phyloP scores from a whole-genome alignment of 1,284 basidiomycete genomes.

The Boletus sp. region DNA sequence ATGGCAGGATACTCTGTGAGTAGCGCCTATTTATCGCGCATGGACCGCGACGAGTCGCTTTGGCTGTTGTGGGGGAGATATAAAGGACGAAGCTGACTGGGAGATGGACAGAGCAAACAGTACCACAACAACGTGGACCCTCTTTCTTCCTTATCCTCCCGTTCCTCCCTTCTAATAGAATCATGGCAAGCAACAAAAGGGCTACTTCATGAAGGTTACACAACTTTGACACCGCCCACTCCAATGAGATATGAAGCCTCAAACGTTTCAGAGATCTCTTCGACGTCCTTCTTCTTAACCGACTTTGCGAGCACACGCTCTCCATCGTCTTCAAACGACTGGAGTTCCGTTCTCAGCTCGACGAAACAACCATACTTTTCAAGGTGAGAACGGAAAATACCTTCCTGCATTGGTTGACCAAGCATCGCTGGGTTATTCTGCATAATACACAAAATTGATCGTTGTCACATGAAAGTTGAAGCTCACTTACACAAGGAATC shows the following conservation, averaged over 20 bases:
- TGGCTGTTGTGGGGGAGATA: too few relatives aligned
- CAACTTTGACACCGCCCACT: constrained; percentile 39
- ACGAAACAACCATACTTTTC: constrained; percentile 24
- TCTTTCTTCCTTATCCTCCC: too few relatives aligned
- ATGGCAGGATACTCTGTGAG: too few relatives aligned
- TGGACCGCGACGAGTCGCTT: too few relatives aligned
- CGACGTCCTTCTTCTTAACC: constrained; percentile 17
- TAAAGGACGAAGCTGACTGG: too few relatives aligned
- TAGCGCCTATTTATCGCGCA: too few relatives aligned
- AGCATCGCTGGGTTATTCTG: constrained; percentile 22
- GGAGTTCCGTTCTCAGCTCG: constrained; percentile 35
- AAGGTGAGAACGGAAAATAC: background rate
- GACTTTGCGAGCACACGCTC: constrained; percentile 27
- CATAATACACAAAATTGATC: background rate
- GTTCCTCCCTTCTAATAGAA: too few relatives aligned
- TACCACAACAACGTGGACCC: too few relatives aligned
- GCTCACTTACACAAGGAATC: constrained; percentile 19
- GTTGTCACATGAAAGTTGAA: background rate
- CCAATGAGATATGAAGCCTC: constrained; percentile 37
- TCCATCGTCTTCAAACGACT: constrained; percentile 32
- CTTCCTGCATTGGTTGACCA: constrained; percentile 35
- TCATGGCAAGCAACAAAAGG: background rate
- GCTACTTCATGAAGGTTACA: background rate
- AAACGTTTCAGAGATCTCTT: constrained; percentile 18
- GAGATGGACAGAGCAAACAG: too few relatives aligned